Base-by-base conservation (phyloP, 352 stramenopile species). In the Pythium dissimile region DNA sequence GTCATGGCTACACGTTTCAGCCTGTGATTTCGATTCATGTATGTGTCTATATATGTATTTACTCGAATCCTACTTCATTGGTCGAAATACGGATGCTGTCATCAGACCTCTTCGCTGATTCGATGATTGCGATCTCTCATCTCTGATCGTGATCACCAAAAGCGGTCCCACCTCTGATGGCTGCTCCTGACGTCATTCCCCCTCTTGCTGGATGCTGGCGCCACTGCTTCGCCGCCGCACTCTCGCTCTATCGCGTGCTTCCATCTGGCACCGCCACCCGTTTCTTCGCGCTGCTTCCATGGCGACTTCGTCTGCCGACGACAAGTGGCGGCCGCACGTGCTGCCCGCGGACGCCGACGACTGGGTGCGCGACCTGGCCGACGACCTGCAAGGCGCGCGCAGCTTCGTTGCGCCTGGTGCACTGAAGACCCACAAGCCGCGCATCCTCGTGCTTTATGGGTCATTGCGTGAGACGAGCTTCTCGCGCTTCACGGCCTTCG, bases 371-470 rank as follows among this genome's bases (percentile, higher is more conserved):
- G 65, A 59, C 8, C 56, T 72, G 13, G 49, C 58, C 20, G 48
- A 32, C 30, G 65, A 72, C n/a, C 59, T 72, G 21, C 21, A 23
- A 2, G 60, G 23, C 15, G 59, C 65, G 3, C 27, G 31, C n/a
- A 43, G 20, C 23, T 69, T 72, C 41, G 24, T 38, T 1, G 35
- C 45, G 20, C 65, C 60, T 26, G 60, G 65, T 28, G 47, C 54
- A 10, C 44, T 35, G 27, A 72, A 72, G 37, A 68, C 45, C 44
- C 60, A 69, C 60, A 54, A 59, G 54, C 77, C 75, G 21, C 66
- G 58, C 54, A 77, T 88, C 53, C 67, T 86, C 26, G 69, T 88
- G 49, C 62, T 88, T 23, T 84, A 86, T 56, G 78, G 78, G 45
- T 85, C 73, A 27, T 62, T 89, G 26, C 69, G 78, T 11, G 64